These are phyloP conservation scores for Chaetomium sp. DNA, from an alignment of 2,329 filamentous ascomycete genomes.

Conservation along the genomic window DNA sequence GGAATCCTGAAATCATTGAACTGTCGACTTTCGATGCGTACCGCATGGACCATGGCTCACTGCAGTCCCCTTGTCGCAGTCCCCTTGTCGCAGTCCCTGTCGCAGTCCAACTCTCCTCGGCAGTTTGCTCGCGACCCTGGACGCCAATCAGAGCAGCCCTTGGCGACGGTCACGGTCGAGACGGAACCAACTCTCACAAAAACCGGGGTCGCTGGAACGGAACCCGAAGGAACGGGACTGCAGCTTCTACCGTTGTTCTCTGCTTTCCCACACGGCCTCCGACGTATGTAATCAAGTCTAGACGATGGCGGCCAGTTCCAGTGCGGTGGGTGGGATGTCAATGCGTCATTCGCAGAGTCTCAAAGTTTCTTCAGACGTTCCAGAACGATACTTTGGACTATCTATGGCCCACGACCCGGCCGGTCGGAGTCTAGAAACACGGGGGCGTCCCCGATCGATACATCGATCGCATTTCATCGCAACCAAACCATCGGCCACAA, in stretches of 20 bases:
- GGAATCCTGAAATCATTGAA: not conserved
- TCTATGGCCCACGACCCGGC: too few relatives aligned
- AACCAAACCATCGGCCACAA: not conserved
- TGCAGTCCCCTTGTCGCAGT: constrained; percentile 6
- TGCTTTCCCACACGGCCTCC: not conserved
- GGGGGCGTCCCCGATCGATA: too few relatives aligned
- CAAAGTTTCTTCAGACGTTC: constrained; percentile 14
- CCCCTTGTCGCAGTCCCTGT: constrained; percentile 8
- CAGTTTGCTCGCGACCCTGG: constrained; percentile 8
- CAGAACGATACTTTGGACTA: constrained; percentile 7
- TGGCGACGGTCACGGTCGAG: not conserved
- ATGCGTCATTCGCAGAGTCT: not conserved
- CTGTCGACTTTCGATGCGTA: not conserved
- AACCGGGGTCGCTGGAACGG: not conserved
- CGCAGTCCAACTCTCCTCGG: constrained; percentile 4
- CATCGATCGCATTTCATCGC: not conserved
- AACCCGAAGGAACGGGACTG: not conserved
- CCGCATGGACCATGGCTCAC: constrained; percentile 8
- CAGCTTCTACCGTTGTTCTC: not conserved
- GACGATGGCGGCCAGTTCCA: not conserved
- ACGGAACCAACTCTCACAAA: not conserved
- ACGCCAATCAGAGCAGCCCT: constrained; percentile 15
- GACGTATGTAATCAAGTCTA: not conserved
- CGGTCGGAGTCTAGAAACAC: too few relatives aligned
- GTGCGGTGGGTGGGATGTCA: not conserved